Evolutionary conservation across 495 filamentous ascomycete species (phyloP), one percentile per base, ranked within the genome.

Genomic region (Talaromyces ruber): DNA sequence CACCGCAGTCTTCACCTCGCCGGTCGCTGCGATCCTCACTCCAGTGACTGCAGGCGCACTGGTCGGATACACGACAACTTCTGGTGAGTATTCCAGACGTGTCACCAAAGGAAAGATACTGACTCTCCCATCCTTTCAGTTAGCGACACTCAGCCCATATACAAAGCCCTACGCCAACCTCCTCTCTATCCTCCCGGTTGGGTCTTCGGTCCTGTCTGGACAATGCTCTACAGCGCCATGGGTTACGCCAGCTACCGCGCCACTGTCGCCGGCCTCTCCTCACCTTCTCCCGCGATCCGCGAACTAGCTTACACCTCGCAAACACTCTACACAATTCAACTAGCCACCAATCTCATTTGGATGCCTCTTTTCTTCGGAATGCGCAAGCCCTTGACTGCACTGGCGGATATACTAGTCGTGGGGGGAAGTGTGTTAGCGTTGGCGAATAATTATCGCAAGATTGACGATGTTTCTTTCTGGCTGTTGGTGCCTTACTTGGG

Each of bases 291-390:
- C 26, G 64, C 63, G 2, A 64, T 71, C 16, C 70, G 65, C 8
- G 65, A 72, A 16, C 63, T 68, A 61, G 69, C 73, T 25, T 53
- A 43, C 11, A 58, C 53, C 29, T 70, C 69, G 28, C 72, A 77
- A 39, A 88, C 87, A 0, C 80, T 96, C 16, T 97, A 96, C 78
- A 88, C 87, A 6, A 83, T 87, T 52, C 93, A 97, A 69, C 86
- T 97, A 8, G 87, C 79, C 21, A 74, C 97, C 14, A 97, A 97
- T 71, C 75, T 94, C 21, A 70, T 88, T 54, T 98, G 90, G 91
- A 97, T 94, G 91, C 93, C 93, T 1, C 82, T 97, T 8, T 98
- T 97, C 81, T 97, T 96, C 69, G 80, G 82, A 1, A 65, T 88
- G 32, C 81, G 84, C 43, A 81, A 83, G 25, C 90, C 91, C 3